phyloP scores from a whole-genome alignment of 768 basidiomycete species.

The Rhodotorula babjevae region DNA sequence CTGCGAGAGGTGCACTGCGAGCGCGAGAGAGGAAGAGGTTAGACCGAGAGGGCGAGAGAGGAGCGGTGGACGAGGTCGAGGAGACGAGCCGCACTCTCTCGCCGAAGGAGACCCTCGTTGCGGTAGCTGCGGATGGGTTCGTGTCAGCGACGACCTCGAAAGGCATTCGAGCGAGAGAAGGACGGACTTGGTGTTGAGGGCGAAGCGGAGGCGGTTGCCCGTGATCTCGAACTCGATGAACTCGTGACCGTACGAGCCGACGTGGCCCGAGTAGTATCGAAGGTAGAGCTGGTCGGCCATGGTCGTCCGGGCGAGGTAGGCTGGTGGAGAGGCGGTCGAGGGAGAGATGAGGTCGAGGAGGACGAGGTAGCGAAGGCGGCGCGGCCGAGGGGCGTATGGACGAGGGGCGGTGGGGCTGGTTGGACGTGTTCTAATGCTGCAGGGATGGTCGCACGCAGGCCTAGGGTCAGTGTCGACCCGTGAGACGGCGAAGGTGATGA shows the following conservation, averaged over 20 bases:
- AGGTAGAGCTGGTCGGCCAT: conserved; percentile 39
- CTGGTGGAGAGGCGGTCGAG: too few species aligned
- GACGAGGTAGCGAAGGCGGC: not conserved
- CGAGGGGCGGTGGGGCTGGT: too few species aligned
- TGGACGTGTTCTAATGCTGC: too few species aligned
- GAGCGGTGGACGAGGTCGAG: too few species aligned
- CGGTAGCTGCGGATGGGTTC: conserved; percentile 69
- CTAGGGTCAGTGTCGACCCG: too few species aligned
- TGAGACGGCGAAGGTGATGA: too few species aligned
- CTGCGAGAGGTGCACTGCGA: conserved; percentile 85
- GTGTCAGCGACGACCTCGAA: too few species aligned
- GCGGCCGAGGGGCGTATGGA: too few species aligned
- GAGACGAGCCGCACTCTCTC: conserved; percentile 73
- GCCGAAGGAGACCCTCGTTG: conserved; percentile 93
- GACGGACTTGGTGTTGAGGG: conserved; percentile 86
- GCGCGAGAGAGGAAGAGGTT: not conserved
- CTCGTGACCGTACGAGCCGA: conserved; percentile 60
- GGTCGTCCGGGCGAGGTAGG: not conserved
- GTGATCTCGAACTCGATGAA: conserved; percentile 90
- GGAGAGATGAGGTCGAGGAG: not conserved
- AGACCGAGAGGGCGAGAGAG: not conserved
- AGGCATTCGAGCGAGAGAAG: too few species aligned
- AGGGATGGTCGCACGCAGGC: too few species aligned
- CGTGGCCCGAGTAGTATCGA: conserved; percentile 71
- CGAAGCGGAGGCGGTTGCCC: conserved; percentile 91